phyloP scores from a whole-genome alignment of 2,329 filamentous ascomycete species.

The Endoconidiophora polonica region DNA sequence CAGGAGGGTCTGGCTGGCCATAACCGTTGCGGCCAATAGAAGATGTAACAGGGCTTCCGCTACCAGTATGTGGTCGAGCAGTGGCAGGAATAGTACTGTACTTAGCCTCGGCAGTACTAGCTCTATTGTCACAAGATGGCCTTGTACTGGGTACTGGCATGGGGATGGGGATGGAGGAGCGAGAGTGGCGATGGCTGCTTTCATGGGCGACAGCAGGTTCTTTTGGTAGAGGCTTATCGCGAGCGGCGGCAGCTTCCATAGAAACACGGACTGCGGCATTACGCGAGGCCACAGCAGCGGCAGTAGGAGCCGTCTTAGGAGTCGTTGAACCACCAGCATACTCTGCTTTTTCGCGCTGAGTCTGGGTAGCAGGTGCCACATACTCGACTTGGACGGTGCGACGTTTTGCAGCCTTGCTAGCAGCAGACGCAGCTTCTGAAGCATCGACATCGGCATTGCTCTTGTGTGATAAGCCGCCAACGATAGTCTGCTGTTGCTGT shows the following conservation, averaged over 20 bases:
- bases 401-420: conserved; percentile 72
- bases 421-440: conserved; percentile 27
- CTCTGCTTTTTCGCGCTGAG: conserved; percentile 45
- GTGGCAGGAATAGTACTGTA: conserved; percentile 20
- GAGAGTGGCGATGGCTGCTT: conserved; percentile 16
- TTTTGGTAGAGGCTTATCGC: conserved; percentile 42
- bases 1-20: conserved; percentile 72
- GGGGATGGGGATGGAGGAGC: conserved; percentile 5
- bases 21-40: conserved; percentile 50
- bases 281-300: conserved; percentile 23
- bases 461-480: conserved; percentile 52
- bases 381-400: conserved; percentile 96
- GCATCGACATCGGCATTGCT: conserved; percentile 55
- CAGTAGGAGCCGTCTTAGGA: conserved; percentile 30
- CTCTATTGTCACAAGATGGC: conserved; percentile 26
- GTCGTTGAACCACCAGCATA: conserved; percentile 14
- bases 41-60: conserved; percentile 43
- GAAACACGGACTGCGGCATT: conserved; percentile 36
- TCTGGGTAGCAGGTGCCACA: conserved; percentile 77
- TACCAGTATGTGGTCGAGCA: conserved; percentile 60
- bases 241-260: conserved; percentile 22
- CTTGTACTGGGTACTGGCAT: not conserved
- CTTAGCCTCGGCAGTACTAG: conserved; percentile 27
- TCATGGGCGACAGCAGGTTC: conserved; percentile 26
- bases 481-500: conserved; percentile 26